Percentiles rank a stretch among this genome's conserved stretches.
Conservation (phyloP, 768 basidiomycete genomes). For the Cubamyces lactineus region DNA sequence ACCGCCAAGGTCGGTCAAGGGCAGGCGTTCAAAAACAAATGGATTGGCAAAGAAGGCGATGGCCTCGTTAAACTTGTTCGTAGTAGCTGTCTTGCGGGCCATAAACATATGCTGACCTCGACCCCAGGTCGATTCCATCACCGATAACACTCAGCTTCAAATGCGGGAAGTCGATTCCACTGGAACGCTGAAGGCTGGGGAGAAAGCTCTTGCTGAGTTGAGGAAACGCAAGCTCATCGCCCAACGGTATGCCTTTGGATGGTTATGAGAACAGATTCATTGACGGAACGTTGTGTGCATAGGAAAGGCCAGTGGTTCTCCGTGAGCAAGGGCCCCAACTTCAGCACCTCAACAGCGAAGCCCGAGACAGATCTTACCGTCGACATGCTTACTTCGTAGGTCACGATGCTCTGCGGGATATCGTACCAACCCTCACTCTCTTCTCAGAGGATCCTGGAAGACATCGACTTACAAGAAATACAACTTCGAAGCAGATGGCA, state of each 20-base stretch:
- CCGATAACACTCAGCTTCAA: conserved; percentile 76
- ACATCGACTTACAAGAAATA: conserved; percentile 94
- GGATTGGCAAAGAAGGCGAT: conserved; percentile 91
- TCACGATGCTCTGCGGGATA: conserved; percentile 9
- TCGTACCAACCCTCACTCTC: conserved; percentile 15
- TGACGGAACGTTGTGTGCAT: conserved; percentile 8
- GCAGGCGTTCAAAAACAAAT: conserved; percentile 94
- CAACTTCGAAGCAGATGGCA: conserved; percentile 97
- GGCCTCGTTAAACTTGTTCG: conserved; percentile 86
- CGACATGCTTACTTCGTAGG: conserved; percentile 92
- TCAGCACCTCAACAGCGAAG: conserved; percentile 90
- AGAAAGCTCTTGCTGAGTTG: conserved; percentile 83
- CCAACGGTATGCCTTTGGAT: conserved; percentile 64
- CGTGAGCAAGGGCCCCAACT: conserved; percentile 80
- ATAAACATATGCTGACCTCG: not conserved
- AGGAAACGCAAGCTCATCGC: conserved; percentile 88
- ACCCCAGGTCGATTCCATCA: conserved; percentile 60
- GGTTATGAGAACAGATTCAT: not conserved
- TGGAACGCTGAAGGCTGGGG: conserved; percentile 73
- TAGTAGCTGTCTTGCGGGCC: conserved; percentile 24
- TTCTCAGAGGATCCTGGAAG: conserved; percentile 88
- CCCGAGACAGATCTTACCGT: conserved; percentile 95
- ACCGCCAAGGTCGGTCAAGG: conserved; percentile 92
- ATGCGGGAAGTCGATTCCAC: conserved; percentile 72
- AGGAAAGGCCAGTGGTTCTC: conserved; percentile 98